Percentiles rank a stretch among this genome's conserved stretches.
These are phyloP conservation scores for Colletotrichum magnum DNA, from an alignment of 2,329 filamentous ascomycete species.

Conservation along the genomic window DNA sequence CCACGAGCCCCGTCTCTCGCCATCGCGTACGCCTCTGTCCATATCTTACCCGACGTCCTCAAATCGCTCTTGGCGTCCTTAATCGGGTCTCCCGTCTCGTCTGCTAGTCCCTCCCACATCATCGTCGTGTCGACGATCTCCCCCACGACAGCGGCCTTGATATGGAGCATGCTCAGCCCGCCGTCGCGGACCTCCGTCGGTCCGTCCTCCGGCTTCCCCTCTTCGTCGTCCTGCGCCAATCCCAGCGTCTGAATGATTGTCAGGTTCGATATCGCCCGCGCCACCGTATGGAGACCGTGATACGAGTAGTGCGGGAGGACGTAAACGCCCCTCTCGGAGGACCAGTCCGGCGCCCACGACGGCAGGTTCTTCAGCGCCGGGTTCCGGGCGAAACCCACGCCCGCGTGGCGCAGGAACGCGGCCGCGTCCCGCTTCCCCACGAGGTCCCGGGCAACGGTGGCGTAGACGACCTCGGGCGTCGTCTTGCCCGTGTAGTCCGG, in stretches of 20 bases:
- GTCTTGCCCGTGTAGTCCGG: not conserved
- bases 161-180: not conserved
- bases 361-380: not conserved
- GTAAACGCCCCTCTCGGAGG: not conserved
- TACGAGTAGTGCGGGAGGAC: not conserved
- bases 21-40: not conserved
- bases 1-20: not conserved
- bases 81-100: not conserved
- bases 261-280: too few species aligned
- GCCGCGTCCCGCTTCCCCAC: not conserved
- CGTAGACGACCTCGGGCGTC: constrained; percentile 8
- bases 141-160: not conserved
- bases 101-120: not conserved
- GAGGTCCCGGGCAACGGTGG: not conserved
- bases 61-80: not conserved
- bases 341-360: constrained; percentile 15
- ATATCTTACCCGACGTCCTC: not conserved
- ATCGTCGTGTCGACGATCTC: not conserved
- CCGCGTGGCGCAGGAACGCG: constrained; percentile 4
- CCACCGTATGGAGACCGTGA: too few species aligned
- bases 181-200: not conserved
- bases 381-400: not conserved
- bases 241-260: too few species aligned
- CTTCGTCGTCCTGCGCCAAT: not conserved
- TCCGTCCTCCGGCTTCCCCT: not conserved